Conservation (phyloP, 768 basidiomycete species). For the Termitomyces heimii region DNA sequence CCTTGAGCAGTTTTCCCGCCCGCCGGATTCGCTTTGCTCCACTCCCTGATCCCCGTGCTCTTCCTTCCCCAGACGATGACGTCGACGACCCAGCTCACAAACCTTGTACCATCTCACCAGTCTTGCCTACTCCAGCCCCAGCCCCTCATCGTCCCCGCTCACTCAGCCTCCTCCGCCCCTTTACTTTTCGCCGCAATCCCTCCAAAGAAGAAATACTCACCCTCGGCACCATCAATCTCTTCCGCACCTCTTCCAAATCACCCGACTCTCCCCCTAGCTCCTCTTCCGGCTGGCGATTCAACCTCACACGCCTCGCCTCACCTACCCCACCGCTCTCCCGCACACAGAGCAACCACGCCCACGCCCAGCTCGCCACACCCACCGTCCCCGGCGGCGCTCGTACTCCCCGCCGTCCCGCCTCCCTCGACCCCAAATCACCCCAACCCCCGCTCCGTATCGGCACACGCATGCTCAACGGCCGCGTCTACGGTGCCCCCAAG, state of each 20-base stretch:
- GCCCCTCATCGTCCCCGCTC: slow-evolving; percentile 6
- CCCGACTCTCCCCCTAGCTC: neutral
- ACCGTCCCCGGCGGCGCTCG: neutral
- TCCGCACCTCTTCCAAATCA: neutral
- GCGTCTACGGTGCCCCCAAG: slow-evolving; percentile 62
- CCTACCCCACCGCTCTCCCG: slow-evolving; percentile 1
- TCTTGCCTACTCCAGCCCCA: neutral
- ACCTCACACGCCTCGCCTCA: neutral
- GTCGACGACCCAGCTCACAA: slow-evolving; percentile 27
- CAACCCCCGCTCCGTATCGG: slow-evolving; percentile 25
- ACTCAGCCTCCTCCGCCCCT: slow-evolving; percentile 12
- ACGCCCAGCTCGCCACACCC: neutral
- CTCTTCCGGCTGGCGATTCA: neutral
- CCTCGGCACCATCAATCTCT: neutral
- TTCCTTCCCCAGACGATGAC: slow-evolving; percentile 35
- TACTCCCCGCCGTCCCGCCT: neutral
- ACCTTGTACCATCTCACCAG: slow-evolving; percentile 2
- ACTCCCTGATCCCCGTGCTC: slow-evolving; percentile 66
- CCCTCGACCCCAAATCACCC: neutral
- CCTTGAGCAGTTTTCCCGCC: neutral
- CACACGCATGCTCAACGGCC: slow-evolving; percentile 76
- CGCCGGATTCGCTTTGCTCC: slow-evolving; percentile 75
- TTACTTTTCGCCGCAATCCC: slow-evolving; percentile 16
- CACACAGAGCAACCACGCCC: slow-evolving; percentile 12
- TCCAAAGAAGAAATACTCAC: slow-evolving; percentile 13